Evolutionary conservation across 805 yeast genomes (phyloP), one percentile per base, ranked within the genome.

Genomic region (Ogataea haglerorum): DNA sequence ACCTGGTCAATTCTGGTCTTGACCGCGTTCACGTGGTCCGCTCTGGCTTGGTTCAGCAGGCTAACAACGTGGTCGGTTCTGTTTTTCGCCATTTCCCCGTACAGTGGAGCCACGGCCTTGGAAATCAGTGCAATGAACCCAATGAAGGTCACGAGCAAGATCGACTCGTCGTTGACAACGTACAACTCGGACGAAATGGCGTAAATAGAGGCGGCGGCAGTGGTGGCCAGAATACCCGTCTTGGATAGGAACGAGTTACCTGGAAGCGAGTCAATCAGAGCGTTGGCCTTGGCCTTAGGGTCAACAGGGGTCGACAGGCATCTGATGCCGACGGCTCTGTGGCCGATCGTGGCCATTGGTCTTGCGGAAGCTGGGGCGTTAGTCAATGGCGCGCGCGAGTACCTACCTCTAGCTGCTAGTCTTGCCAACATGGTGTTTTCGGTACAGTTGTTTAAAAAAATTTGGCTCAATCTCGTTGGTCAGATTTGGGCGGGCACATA

Each of bases 201-300:
- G 71, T 89, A 93, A 54, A 91, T 67, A 46, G 95, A 82, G 43
- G 95, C 98, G 48, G 97, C 97, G 47, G 96, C 80, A 47, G 91
- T 78, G 40, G 99, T 90, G 59, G 96, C 96, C 60, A 93, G 74
- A 61, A 90, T 77, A 63, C 97, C 96, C 48, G 97, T 88, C 80
- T 93, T 93, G 53, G 96, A 79, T 55, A 91, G 67, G 56, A 78
- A 73, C 60, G 80, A 78, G 80, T 78, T 83, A 65, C 97, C 97
- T 67, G 99, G 99, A 55, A 93, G 71, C 49, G 96, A 87, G 61
- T 85, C 90, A 58, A 91, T 80, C 68, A 91, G 80, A 38, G 96
- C 80, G 61, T 78, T 69, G 45, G 99, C 99, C 77, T 87, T 87
- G 56, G 82, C 76, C 74, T 88, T 84, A 68, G 96, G 96, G 59